Evolutionary conservation across 2,329 filamentous ascomycete genomes (phyloP).

Genomic region (Sphaerulina musiva): DNA sequence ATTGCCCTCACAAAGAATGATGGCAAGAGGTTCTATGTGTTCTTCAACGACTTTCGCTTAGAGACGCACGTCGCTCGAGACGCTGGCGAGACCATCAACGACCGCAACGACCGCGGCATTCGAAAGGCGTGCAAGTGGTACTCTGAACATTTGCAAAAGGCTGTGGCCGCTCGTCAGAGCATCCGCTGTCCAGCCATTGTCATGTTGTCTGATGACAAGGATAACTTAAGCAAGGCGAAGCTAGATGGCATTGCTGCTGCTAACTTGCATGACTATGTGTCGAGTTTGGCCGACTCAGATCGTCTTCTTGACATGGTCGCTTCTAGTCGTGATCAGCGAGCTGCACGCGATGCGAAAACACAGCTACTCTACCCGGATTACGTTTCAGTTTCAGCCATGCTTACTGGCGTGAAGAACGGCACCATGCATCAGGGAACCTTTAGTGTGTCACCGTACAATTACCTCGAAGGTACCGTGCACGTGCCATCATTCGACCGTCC

Average conservation of each 20-base stretch:
- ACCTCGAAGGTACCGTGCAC: slow-evolving; percentile 85
- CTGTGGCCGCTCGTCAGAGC: slow-evolving; percentile 50
- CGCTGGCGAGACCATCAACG: slow-evolving; percentile 81
- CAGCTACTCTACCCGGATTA: slow-evolving; percentile 85
- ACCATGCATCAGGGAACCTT: slow-evolving; percentile 91
- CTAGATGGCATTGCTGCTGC: slow-evolving; percentile 64
- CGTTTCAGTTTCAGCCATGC: slow-evolving; percentile 80
- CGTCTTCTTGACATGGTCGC: slow-evolving; percentile 89
- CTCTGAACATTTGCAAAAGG: slow-evolving; percentile 65
- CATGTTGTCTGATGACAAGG: slow-evolving; percentile 89
- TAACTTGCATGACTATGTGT: slow-evolving; percentile 68
- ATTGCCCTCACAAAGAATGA: slow-evolving; percentile 88
- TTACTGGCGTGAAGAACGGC: slow-evolving; percentile 84
- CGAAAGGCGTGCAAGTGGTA: slow-evolving; percentile 87
- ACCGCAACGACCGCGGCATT: slow-evolving; percentile 90
- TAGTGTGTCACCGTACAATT: slow-evolving; percentile 96
- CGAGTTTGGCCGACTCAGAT: slow-evolving; percentile 73
- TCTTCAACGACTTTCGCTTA: slow-evolving; percentile 95
- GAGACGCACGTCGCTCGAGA: slow-evolving; percentile 80
- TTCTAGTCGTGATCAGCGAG: slow-evolving; percentile 63
- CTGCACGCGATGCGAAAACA: slow-evolving; percentile 57
- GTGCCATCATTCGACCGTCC: slow-evolving; percentile 85
- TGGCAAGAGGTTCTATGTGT: slow-evolving; percentile 95
- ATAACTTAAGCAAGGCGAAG: slow-evolving; percentile 76
- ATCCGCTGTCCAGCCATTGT: slow-evolving; percentile 66